Conservation (phyloP, 1,284 basidiomycete species). For the Puccinia triticina region DNA sequence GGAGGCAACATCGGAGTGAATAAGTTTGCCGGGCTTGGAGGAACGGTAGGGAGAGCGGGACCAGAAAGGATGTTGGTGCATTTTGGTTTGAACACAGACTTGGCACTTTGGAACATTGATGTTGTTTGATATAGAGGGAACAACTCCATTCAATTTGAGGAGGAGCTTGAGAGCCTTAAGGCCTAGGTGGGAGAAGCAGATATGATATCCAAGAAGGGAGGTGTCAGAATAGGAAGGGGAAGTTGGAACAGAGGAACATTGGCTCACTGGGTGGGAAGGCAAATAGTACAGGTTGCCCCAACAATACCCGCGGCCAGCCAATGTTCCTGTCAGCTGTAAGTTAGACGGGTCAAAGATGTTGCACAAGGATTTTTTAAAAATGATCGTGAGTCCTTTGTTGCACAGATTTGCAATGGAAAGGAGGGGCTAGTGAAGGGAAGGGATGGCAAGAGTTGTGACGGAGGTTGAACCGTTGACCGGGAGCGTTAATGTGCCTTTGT, state of each 20-base stretch:
- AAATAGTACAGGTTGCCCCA: slow-evolving; percentile 23
- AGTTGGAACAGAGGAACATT: not conserved
- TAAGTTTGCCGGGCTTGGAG: slow-evolving; percentile 8
- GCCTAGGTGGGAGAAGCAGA: not conserved
- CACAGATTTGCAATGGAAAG: slow-evolving; percentile 7
- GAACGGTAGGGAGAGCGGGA: not conserved
- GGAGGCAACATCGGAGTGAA: slow-evolving; percentile 15
- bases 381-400: not conserved
- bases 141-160: not conserved
- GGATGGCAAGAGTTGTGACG: not conserved
- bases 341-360: not conserved
- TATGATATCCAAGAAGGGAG: slow-evolving; percentile 9
- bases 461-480: not conserved
- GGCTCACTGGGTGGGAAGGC: not conserved
- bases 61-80: not conserved
- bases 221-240: not conserved
- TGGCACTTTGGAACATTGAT: slow-evolving; percentile 10
- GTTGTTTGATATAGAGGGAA: not conserved
- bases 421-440: slow-evolving; percentile 4
- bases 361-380: not conserved
- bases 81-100: slow-evolving; percentile 16
- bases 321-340: not conserved
- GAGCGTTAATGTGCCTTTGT: not conserved
- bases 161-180: slow-evolving; percentile 23
- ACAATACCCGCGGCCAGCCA: not conserved